Conservation (phyloP, 257 asterid genomes). For the Mitragyna speciosa region DNA sequence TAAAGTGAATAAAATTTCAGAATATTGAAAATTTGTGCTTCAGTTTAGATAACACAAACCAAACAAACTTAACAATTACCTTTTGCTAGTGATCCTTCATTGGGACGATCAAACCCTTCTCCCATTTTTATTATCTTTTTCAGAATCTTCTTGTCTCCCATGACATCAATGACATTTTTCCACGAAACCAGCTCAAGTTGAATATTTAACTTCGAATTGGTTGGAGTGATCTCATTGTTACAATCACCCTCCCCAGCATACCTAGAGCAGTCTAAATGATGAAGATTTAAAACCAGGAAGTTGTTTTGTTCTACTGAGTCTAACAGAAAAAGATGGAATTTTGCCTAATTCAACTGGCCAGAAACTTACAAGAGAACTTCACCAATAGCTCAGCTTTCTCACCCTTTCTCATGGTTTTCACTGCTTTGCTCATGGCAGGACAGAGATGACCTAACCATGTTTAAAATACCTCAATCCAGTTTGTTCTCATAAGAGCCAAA, state of each 20-base stretch:
- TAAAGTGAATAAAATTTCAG: not conserved
- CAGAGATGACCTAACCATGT: conserved; percentile 41
- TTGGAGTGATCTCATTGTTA: conserved; percentile 20
- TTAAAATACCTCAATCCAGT: not conserved
- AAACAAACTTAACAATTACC: conserved; percentile 24
- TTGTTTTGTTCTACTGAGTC: not conserved
- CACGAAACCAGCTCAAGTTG: conserved; percentile 54
- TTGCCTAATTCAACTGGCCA: not conserved
- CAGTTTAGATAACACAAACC: not conserved
- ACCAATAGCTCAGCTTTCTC: conserved; percentile 60
- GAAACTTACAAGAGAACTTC: conserved; percentile 50
- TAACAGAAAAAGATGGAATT: not conserved
- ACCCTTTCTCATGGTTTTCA: conserved; percentile 66
- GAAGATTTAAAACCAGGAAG: not conserved
- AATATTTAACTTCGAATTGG: conserved; percentile 40
- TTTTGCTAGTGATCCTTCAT: conserved; percentile 51
- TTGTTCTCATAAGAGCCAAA: not conserved
- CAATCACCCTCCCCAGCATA: conserved; percentile 20
- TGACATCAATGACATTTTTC: conserved; percentile 49
- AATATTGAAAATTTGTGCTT: not conserved
- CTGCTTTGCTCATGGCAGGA: conserved; percentile 57
- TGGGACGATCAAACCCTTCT: conserved; percentile 57
- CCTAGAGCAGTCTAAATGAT: conserved; percentile 42
- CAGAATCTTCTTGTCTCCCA: conserved; percentile 46
- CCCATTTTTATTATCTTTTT: conserved; percentile 48